Evolutionary conservation across 73 alveolate species (phyloP), one percentile per base, ranked within the genome.

Genomic region (Paramecium pentaurelia): DNA sequence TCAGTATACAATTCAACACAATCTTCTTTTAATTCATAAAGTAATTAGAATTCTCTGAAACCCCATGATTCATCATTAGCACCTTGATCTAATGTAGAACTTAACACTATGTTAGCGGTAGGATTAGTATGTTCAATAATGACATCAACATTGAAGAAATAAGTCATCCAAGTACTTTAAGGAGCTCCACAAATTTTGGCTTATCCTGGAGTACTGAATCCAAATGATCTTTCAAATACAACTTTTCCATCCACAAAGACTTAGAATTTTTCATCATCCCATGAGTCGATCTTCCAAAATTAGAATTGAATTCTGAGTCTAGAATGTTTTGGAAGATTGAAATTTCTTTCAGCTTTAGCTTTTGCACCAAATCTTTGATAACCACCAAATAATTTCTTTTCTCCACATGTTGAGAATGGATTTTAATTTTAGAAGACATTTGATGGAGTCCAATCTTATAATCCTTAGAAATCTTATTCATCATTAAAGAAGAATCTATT

Each of bases 61-160:
- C 91, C 91, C 91, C 91, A 80, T 14, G 91, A 80, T 49, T 80
- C 91, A 80, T 80, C 75, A 47, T 80, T 54, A 27, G 91, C 77
- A 27, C 70, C 91, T 49, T 80, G 10, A 80, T 80, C 91, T 36
- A 80, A 20, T 4, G 91, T 80, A 44, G 91, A 80, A 27, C 59
- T 80, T 14, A 80, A 44, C 3, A 47, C 34, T 8, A 80, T 12
- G 22, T 45, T 47, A 2, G 58, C 71, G 11, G 47, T 42, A 9
- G 71, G 44, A 3, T 60, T 25, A 44, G 32, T 45, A 18, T 80
- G 91, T 25, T 80, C 91, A 80, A 80, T 11, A 10, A 47, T 49
- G n/a, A 44, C 71, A 80, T 80, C 91, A 45, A 80, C 75, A 80
- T 40, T 25, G 28, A 45, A 27, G n/a, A 45, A 60, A 32, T 45